phyloP scores from a whole-genome alignment of 257 asterid genomes.

The Ophiorrhiza pumila region DNA sequence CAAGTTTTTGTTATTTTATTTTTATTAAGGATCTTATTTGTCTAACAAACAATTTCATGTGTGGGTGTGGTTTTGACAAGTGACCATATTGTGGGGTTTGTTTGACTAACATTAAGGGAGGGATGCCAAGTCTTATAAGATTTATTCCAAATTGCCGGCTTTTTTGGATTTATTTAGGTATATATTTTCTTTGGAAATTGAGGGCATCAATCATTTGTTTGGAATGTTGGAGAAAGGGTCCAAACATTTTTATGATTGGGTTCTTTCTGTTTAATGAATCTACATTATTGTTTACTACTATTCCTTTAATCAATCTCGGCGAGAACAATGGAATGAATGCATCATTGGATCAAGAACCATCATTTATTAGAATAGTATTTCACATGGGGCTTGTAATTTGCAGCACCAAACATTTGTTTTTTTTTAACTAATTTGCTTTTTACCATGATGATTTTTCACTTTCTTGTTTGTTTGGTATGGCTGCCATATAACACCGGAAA shows the following conservation, averaged over 20 bases:
- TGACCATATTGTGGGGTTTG: constrained; percentile 5
- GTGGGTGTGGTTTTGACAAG: constrained; percentile 7
- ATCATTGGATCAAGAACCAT: constrained; percentile 5
- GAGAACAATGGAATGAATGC: constrained; percentile 5
- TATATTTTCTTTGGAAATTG: neutral
- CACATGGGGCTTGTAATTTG: neutral
- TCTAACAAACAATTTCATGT: neutral
- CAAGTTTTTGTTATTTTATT: neutral
- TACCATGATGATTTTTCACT: too few species aligned
- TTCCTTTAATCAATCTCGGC: constrained; percentile 14
- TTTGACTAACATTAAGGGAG: constrained; percentile 13
- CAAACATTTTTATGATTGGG: neutral
- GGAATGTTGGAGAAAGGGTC: neutral
- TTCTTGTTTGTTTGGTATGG: too few species aligned
- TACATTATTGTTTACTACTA: neutral
- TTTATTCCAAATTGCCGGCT: constrained; percentile 6
- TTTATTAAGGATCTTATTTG: neutral
- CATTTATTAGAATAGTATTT: neutral
- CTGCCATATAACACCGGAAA: too few species aligned
- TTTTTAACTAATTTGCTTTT: too few species aligned
- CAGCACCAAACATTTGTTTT: too few species aligned
- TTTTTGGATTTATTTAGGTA: constrained; percentile 16
- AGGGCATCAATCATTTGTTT: neutral
- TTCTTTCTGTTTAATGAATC: neutral
- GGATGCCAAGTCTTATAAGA: neutral